Evolutionary conservation across 306 rosid species (phyloP).

Genomic region (Cucumis sativus): DNA sequence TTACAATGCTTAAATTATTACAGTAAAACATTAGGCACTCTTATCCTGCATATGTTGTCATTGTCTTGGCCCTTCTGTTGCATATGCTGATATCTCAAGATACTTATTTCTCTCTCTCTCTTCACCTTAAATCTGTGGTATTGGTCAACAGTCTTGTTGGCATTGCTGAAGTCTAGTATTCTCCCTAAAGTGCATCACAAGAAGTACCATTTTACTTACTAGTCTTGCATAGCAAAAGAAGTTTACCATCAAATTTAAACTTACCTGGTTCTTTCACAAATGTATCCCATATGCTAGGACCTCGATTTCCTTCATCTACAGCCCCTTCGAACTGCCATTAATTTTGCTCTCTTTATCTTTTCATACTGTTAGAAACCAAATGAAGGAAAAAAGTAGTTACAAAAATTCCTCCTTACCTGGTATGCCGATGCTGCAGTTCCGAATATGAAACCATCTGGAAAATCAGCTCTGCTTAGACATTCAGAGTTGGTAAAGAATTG

Average conservation of each 20-base stretch:
- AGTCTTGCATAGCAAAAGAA: not conserved
- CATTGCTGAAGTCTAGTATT: constrained; percentile 90
- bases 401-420: constrained; percentile 45
- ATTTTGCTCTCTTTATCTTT: not conserved
- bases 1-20: not conserved
- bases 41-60: not conserved
- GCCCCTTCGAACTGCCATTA: constrained; percentile 70
- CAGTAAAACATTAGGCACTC: not conserved
- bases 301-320: constrained; percentile 78
- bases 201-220: not conserved
- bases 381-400: not conserved
- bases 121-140: constrained; percentile 87
- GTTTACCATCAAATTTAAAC: not conserved
- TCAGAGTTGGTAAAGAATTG: constrained; percentile 24
- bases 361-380: not conserved
- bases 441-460: constrained; percentile 72
- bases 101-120: not conserved
- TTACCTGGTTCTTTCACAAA: constrained; percentile 60
- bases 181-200: constrained; percentile 38
- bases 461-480: constrained; percentile 60
- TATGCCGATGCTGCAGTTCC: constrained; percentile 96
- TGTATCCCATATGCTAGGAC: constrained; percentile 81
- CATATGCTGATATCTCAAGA: not conserved
- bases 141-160: constrained; percentile 83
- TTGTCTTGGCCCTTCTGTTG: not conserved